Evolutionary conservation across 352 stramenopile genomes (phyloP), one percentile per base, ranked within the genome.

Genomic region (Pythium sukuiense): DNA sequence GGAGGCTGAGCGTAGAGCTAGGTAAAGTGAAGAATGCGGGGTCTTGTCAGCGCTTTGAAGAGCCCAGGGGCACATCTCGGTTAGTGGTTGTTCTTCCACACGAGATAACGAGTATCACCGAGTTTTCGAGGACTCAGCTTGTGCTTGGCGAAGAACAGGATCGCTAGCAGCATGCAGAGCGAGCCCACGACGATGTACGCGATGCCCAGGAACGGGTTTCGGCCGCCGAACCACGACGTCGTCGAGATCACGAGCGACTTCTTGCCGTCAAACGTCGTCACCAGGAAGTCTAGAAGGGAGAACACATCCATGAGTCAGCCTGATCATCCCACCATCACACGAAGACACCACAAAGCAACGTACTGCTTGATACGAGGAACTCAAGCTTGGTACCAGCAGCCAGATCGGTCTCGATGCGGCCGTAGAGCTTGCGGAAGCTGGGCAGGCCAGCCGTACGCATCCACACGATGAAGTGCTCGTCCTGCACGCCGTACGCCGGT

Each of bases 401-500:
- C 57, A 99, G 88, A 61, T 96, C 87, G 63, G 83, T 78, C 60
- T 99, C 85, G 81, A 99, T 98, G 60, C 94, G 97, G 37, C 97
- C 98, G 76, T 99, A 99, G n/a, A 99, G 87, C 79, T 99, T 99
- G 48, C 98, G 93, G 83, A 99, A 99, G 54, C 85, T 97, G 6
- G 97, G 96, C n/a, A 99, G 81, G 20, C 93, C 96, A 0, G 98
- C 98, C 18, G 94, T 98, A 39, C 97, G 86, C 98, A 99, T 99
- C 98, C 98, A 99, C 18, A 99, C 97, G 49, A 99, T 98, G 81
- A 99, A 99, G 78, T 99, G 97, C 78, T 99, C 98, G 77, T 99
- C 96, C 63, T 97, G 89, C 9, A 99, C 97, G 37, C 96, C 96
- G 60, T 75, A 93, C n/a, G 80, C 76, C 27, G 79, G 67, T 27